Evolutionary conservation across 345 rosid species (phyloP).

Genomic region (Linum trigynum): DNA sequence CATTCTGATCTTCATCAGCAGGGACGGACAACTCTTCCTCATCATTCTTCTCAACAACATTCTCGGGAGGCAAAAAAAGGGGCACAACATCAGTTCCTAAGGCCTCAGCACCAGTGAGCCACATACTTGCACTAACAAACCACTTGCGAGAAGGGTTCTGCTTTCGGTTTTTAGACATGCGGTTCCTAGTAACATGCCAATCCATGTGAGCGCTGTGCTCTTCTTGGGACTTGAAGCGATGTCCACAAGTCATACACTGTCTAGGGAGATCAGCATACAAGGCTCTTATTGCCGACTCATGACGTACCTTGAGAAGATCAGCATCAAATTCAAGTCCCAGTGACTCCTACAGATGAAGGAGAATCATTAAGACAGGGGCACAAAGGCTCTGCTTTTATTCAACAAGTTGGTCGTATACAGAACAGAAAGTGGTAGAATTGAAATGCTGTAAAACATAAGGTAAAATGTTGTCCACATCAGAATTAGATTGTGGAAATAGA

Average conservation of each 20-base stretch:
- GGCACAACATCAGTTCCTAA: neutral
- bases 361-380: neutral
- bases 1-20: constrained; percentile 21
- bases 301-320: constrained; percentile 15
- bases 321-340: constrained; percentile 17
- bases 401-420: too few relatives aligned
- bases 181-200: constrained; percentile 36
- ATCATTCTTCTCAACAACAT: neutral
- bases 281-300: constrained; percentile 22
- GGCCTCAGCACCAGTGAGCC: constrained; percentile 17
- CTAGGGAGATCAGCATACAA: constrained; percentile 32
- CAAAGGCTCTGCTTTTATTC: neutral
- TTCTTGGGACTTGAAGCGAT: constrained; percentile 28
- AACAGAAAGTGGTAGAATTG: too few relatives aligned
- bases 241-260: constrained; percentile 31
- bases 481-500: too few relatives aligned
- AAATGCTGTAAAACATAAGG: too few relatives aligned
- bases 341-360: neutral
- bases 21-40: constrained; percentile 13
- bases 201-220: constrained; percentile 38
- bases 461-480: too few relatives aligned
- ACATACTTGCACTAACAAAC: constrained; percentile 13
- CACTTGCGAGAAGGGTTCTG: constrained; percentile 12
- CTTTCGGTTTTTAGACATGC: constrained; percentile 1
- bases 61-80: neutral